Evolutionary conservation across 2,329 filamentous ascomycete species (phyloP).

Genomic region (Aspergillus luchuensis): DNA sequence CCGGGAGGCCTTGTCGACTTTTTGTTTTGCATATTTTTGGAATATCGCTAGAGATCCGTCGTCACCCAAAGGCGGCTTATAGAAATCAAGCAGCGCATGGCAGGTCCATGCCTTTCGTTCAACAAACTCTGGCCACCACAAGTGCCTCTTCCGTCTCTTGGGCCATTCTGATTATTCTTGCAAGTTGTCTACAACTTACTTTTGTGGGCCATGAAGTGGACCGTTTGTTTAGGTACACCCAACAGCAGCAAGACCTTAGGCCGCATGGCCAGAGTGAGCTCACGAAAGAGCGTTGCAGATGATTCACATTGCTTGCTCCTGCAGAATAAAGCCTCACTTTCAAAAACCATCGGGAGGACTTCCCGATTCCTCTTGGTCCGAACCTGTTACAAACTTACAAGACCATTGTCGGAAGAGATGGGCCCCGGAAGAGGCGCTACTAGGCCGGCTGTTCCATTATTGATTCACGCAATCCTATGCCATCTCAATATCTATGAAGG

Average conservation of each 20-base stretch:
- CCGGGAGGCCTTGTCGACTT: background rate
- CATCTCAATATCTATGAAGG: background rate
- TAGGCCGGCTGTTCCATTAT: background rate
- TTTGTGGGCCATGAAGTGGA: background rate
- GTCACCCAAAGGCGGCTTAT: constrained; percentile 7
- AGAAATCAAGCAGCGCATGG: constrained; percentile 16
- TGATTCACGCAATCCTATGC: background rate
- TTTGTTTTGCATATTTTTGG: constrained; percentile 1
- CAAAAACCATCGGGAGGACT: background rate
- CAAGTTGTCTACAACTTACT: background rate
- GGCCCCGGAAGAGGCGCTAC: background rate
- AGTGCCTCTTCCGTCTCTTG: background rate
- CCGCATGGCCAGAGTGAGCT: background rate
- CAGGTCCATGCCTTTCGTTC: constrained; percentile 10
- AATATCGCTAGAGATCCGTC: background rate
- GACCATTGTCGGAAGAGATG: background rate
- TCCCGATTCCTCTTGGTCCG: background rate
- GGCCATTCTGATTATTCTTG: background rate
- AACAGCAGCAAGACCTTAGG: background rate
- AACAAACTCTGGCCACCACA: background rate
- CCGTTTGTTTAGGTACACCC: background rate
- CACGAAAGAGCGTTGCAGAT: background rate
- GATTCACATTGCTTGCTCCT: background rate
- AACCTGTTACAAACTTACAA: background rate
- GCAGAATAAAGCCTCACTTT: background rate